Percentiles rank a stretch among this genome's conserved stretches.
Conservation (phyloP, 2,329 filamentous ascomycete species). For the Xylariaceae sp. region DNA sequence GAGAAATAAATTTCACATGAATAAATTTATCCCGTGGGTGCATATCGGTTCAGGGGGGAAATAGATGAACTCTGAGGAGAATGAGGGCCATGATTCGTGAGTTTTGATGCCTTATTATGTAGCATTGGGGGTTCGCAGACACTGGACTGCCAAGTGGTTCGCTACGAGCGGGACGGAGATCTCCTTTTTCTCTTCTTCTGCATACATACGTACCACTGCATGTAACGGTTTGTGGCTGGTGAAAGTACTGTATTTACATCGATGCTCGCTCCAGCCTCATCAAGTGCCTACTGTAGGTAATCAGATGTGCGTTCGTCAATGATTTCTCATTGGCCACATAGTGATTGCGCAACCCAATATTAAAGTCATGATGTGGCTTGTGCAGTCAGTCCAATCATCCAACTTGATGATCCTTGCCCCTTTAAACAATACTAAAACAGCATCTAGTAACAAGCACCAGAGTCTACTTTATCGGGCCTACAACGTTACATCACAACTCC, state of each 20-base stretch:
- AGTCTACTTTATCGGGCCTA: constrained; percentile 27
- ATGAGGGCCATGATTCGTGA: constrained; percentile 29
- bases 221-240: too few relatives aligned
- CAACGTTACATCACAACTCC: constrained; percentile 40
- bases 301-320: background rate
- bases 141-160: constrained; percentile 2
- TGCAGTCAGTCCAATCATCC: constrained; percentile 27
- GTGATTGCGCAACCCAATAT: background rate
- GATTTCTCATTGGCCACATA: background rate
- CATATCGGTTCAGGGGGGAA: constrained; percentile 22
- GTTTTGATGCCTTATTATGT: constrained; percentile 16
- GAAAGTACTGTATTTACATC: too few relatives aligned
- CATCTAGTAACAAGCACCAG: constrained; percentile 28
- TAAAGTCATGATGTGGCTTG: constrained; percentile 37
- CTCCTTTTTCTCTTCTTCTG: constrained; percentile 6
- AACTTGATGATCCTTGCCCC: constrained; percentile 34
- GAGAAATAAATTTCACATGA: background rate
- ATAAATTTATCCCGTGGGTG: constrained; percentile 21
- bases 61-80: constrained; percentile 27
- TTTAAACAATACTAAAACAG: constrained; percentile 33
- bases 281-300: background rate
- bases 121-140: constrained; percentile 17
- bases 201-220: too few relatives aligned
- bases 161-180: constrained; percentile 18
- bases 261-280: constrained; percentile 9